Percentiles rank a stretch among this genome's conserved stretches.
Evolutionary conservation across 192 early-diverging fungal genomes (phyloP).

Genomic region (Coemansia sp.): DNA sequence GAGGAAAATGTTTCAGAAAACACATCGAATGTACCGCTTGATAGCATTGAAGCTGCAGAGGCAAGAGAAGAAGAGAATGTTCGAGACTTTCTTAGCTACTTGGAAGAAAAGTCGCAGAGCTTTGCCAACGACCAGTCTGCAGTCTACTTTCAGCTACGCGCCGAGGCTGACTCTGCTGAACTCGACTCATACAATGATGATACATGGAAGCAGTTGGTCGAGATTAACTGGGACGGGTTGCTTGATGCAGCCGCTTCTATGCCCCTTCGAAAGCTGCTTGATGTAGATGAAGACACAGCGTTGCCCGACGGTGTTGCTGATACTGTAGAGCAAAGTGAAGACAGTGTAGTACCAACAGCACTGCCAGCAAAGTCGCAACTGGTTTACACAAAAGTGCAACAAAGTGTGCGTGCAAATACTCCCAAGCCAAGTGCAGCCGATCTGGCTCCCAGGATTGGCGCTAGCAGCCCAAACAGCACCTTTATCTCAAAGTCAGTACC

Average conservation of each 20-base stretch:
- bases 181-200: constrained; percentile 12
- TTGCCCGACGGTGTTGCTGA: constrained; percentile 1
- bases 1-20: constrained; percentile 6
- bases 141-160: constrained; percentile 37
- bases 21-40: background rate
- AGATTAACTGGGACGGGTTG: constrained; percentile 20
- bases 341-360: background rate
- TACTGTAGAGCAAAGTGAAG: background rate
- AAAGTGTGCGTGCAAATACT: background rate
- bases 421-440: constrained; percentile 10
- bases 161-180: constrained; percentile 15
- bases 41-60: constrained; percentile 9
- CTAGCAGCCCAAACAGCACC: background rate
- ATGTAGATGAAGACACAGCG: constrained; percentile 1
- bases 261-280: constrained; percentile 19
- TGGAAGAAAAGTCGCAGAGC: constrained; percentile 23
- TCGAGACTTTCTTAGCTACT: constrained; percentile 24
- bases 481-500: background rate
- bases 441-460: constrained; percentile 13
- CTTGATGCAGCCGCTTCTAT: background rate
- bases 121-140: constrained; percentile 16
- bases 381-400: background rate
- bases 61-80: constrained; percentile 22
- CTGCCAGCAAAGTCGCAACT: background rate
- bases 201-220: constrained; percentile 17